Conservation (phyloP, 148 eudicot species). For the Rhododendron henanense region DNA sequence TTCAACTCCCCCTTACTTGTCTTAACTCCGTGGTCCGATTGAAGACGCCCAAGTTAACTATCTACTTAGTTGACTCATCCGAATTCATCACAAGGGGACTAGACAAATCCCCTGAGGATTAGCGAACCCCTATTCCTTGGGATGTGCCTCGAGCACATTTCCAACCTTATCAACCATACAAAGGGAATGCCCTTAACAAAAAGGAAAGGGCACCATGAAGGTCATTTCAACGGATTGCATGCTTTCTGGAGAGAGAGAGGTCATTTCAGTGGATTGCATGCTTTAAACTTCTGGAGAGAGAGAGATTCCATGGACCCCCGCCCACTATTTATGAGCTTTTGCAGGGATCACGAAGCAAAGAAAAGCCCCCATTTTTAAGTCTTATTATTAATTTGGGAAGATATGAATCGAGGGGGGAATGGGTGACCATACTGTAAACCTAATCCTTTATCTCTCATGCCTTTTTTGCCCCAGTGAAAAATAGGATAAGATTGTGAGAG, state of each 20-base stretch:
- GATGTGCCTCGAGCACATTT: too few species aligned
- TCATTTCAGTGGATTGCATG: too few species aligned
- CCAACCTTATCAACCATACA: too few species aligned
- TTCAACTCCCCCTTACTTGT: too few species aligned
- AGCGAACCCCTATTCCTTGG: too few species aligned
- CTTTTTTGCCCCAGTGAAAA: not conserved
- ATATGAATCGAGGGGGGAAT: not conserved
- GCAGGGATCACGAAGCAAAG: not conserved
- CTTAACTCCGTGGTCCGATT: too few species aligned
- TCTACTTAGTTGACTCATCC: too few species aligned
- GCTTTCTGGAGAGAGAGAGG: too few species aligned
- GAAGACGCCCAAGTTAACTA: too few species aligned
- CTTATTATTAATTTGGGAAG: not conserved
- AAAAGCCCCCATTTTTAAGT: not conserved
- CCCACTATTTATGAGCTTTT: not conserved
- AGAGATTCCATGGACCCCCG: slow-evolving; percentile 12
- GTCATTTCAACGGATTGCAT: too few species aligned
- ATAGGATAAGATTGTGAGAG: slow-evolving; percentile 9
- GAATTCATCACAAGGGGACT: too few species aligned
- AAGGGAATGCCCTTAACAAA: not conserved
- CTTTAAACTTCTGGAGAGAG: not conserved
- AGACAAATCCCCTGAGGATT: too few species aligned
- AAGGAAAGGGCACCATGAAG: not conserved
- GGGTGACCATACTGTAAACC: slow-evolving; percentile 8
- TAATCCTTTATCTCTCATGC: not conserved